Evolutionary conservation across 495 filamentous ascomycete species (phyloP).

Genomic region (Astrocystis sublimbata): DNA sequence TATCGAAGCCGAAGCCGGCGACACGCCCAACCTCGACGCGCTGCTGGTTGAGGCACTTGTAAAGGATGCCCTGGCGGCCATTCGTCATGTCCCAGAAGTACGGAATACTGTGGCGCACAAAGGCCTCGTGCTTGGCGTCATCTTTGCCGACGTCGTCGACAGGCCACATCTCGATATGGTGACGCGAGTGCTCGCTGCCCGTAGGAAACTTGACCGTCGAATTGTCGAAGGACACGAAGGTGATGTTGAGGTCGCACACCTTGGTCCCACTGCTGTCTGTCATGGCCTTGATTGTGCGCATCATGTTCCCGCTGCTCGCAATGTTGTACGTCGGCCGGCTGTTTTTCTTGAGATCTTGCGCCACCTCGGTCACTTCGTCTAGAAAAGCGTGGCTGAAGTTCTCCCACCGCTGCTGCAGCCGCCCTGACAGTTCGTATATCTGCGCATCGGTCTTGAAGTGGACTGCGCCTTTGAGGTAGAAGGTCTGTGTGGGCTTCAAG

Average conservation of each 20-base stretch:
- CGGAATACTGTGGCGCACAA: conserved; percentile 30
- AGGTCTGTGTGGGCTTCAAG: conserved; percentile 22
- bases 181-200: conserved; percentile 25
- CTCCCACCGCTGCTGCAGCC: conserved; percentile 15
- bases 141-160: conserved; percentile 23
- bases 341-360: conserved; percentile 9
- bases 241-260: conserved; percentile 34
- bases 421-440: conserved; percentile 25
- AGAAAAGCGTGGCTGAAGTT: conserved; percentile 34
- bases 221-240: conserved; percentile 33
- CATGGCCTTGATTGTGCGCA: conserved; percentile 34
- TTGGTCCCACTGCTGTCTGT: conserved; percentile 21
- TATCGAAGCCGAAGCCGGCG: conserved; percentile 30
- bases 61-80: conserved; percentile 29
- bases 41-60: conserved; percentile 36
- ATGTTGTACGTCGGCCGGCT: conserved; percentile 23
- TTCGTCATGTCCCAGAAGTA: conserved; percentile 37
- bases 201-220: conserved; percentile 27
- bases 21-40: conserved; percentile 33
- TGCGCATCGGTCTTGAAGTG: conserved; percentile 33
- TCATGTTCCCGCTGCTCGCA: conserved; percentile 33
- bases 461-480: conserved; percentile 32
- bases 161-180: conserved; percentile 31
- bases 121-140: conserved; percentile 31
- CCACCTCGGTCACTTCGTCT: conserved; percentile 22